These are phyloP conservation scores for Middelhovenomyces tepae DNA, from an alignment of 805 yeast species.

Conservation along the genomic window DNA sequence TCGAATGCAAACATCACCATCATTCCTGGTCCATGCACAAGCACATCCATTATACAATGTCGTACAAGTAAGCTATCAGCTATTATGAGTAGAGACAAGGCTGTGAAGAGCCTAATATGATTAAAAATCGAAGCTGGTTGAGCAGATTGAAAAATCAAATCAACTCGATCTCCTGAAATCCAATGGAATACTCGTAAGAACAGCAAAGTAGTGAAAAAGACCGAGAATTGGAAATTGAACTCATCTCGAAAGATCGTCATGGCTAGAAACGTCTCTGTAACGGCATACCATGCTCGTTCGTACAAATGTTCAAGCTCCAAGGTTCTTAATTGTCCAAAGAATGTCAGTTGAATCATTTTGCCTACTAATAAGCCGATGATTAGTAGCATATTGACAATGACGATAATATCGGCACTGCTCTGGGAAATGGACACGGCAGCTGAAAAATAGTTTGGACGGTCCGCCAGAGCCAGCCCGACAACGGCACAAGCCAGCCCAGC, in stretches of 20 bases:
- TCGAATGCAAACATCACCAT: constrained; percentile 69
- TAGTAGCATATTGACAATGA: constrained; percentile 26
- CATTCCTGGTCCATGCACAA: constrained; percentile 23
- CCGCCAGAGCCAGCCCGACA: constrained; percentile 30
- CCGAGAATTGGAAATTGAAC: constrained; percentile 37
- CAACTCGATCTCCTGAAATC: constrained; percentile 50
- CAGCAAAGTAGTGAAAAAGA: constrained; percentile 34
- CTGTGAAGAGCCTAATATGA: constrained; percentile 35
- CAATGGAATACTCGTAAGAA: constrained; percentile 68
- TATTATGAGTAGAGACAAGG: constrained; percentile 36
- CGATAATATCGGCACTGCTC: constrained; percentile 41
- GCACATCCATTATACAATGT: constrained; percentile 33
- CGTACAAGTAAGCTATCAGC: constrained; percentile 36
- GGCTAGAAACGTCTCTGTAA: constrained; percentile 50
- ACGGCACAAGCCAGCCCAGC: constrained; percentile 29
- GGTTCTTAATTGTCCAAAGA: constrained; percentile 65
- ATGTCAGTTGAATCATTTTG: constrained; percentile 15
- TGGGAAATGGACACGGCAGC: constrained; percentile 44
- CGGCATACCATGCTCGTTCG: constrained; percentile 55
- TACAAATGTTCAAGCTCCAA: constrained; percentile 69
- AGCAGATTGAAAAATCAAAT: constrained; percentile 38
- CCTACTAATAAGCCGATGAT: constrained; percentile 13
- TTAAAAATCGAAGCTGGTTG: constrained; percentile 27
- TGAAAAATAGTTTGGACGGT: constrained; percentile 41
- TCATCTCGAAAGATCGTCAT: constrained; percentile 45